Evolutionary conservation across 108 stramenopile species (phyloP), one percentile per base, ranked within the genome.

Genomic region (Ochromonas danica): DNA sequence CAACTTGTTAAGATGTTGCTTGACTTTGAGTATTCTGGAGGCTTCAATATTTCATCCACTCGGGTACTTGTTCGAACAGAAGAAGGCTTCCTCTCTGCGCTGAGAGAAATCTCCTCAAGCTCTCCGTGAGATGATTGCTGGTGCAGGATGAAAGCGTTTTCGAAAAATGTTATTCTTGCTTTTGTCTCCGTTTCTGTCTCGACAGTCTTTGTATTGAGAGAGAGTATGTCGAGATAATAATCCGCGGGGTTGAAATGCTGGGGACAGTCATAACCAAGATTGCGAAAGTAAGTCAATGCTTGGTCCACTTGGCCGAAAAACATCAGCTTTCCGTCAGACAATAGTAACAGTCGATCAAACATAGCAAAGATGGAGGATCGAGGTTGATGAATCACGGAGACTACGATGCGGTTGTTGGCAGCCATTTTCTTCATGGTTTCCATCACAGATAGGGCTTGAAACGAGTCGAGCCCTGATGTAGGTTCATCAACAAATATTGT

Each of bases 301-400:
- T 22, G 6, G 27, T 74, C 71, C 14, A 67, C 78, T 1, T 83
- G 41, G 35, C 85, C 85, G 40, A 82, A 81, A 61, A 82, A 86
- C 77, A 86, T 84, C 10, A 25, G 3, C 3, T 33, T 6, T 14
- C 72, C 72, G 6, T 75, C 51, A 27, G 72, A 75, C 36, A 86
- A 79, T 39, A 87, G n/a, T 43, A 87, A 6, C 30, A 87, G 33
- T 43, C 83, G 80, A 70, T 87, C 84, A 78, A 87, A 82, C 83
- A 87, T 81, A 14, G 31, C 31, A 62, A 75, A 85, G 17, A 87
- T 79, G 38, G 62, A 75, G 42, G 82, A 80, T 31, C 85, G 39
- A 30, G 87, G 87, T 81, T 86, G 82, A 30, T 82, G 78, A 61
- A 80, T 51, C n/a, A 41, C 27, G 27, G 39, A 1, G 1, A 35